These are phyloP conservation scores for Apiosordaria backusii DNA, from an alignment of 495 filamentous ascomycete species.

Conservation along the genomic window DNA sequence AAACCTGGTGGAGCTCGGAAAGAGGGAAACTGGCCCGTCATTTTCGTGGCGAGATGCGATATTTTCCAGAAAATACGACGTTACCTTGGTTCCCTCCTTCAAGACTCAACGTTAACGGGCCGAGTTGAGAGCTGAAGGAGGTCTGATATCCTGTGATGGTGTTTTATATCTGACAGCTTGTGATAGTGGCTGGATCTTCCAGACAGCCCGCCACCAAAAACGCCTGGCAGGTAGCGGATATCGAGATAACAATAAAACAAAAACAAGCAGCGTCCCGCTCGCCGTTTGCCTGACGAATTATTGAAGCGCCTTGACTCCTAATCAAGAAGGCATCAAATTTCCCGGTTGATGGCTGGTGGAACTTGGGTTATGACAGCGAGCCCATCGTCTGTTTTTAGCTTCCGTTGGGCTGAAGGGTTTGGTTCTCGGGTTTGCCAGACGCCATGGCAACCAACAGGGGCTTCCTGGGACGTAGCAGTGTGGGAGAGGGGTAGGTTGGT, in stretches of 20 bases:
- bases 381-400: slow-evolving; percentile 29
- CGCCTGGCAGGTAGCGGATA: no score
- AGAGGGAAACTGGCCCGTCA: slow-evolving; percentile 14
- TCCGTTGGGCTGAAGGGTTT: slow-evolving; percentile 34
- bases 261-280: neutral
- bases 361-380: slow-evolving; percentile 21
- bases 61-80: slow-evolving; percentile 14
- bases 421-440: slow-evolving; percentile 19
- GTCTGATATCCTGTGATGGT: neutral
- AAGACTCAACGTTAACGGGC: neutral
- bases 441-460: slow-evolving; percentile 19
- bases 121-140: slow-evolving; percentile 3
- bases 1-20: slow-evolving; percentile 18
- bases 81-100: neutral
- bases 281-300: slow-evolving; percentile 9
- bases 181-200: neutral
- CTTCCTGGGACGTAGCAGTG: neutral
- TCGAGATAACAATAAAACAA: neutral
- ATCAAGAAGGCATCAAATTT: slow-evolving; percentile 27
- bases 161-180: neutral
- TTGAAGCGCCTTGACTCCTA: slow-evolving; percentile 21
- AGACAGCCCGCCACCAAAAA: slow-evolving; percentile 2
- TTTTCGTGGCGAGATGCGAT: slow-evolving; percentile 11
- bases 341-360: slow-evolving; percentile 24
- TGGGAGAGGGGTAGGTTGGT: neutral